Percentiles rank a stretch among this genome's conserved stretches.
phyloP scores from a whole-genome alignment of 305 asterid species.

The Fraxinus xanthoxyloides region DNA sequence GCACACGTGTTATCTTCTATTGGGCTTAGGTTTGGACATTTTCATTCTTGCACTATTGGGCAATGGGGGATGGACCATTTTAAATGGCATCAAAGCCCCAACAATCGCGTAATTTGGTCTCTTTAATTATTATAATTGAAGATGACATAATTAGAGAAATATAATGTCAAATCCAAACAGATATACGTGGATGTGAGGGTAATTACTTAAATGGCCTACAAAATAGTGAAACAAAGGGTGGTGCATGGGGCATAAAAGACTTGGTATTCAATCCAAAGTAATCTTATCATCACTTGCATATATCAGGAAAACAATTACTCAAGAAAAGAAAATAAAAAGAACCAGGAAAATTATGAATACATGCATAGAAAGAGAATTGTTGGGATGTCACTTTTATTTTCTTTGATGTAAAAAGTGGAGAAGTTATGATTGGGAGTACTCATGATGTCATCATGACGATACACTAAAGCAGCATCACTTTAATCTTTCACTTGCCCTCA shows the following conservation, averaged over 20 bases:
- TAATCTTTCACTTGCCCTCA: slow-evolving; percentile 32
- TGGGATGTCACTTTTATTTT: slow-evolving; percentile 43
- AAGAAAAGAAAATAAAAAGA: not conserved
- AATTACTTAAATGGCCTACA: not conserved
- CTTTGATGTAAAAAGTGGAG: slow-evolving; percentile 24
- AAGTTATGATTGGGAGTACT: slow-evolving; percentile 47
- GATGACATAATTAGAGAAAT: not conserved
- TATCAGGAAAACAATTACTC: not conserved
- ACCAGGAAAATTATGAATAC: slow-evolving; percentile 15
- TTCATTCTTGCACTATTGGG: no score
- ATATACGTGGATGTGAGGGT: not conserved
- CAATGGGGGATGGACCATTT: no score
- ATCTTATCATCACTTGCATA: not conserved
- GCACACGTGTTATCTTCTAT: no score
- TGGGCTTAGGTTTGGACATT: no score
- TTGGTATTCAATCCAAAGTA: slow-evolving; percentile 2
- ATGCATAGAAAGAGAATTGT: slow-evolving; percentile 20
- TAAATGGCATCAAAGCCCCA: no score
- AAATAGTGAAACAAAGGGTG: not conserved
- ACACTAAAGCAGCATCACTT: not conserved
- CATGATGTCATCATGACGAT: slow-evolving; percentile 74
- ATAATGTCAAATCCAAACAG: not conserved
- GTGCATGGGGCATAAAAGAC: not conserved
- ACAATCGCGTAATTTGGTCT: no score
- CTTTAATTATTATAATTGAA: not conserved